Evolutionary conservation across 1,139 yeast species (phyloP), one percentile per base, ranked within the genome.

Genomic region (Oligophagozyma castellii): DNA sequence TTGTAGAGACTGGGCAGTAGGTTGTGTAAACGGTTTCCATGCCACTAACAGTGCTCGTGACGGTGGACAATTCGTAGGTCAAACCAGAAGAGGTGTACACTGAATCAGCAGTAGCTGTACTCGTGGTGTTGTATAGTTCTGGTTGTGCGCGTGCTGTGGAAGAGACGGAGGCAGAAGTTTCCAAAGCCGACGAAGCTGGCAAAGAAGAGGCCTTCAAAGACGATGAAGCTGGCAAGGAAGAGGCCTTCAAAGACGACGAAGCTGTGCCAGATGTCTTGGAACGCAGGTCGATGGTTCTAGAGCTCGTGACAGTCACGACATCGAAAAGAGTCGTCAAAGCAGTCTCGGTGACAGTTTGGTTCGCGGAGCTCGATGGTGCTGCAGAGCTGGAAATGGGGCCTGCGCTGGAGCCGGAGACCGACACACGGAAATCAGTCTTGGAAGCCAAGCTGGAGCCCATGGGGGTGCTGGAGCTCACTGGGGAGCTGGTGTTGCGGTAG

Each of bases 361-460:
- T 5, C 16, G 22, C 12, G 13, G 27, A 5, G 16, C 19, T n/a
- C n/a, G 6, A 38, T 40, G 5, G 23, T 27, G 2, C 42, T 59
- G 12, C 37, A 50, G 1, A 44, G 42, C 12, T 37, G 37, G 8
- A 29, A 25, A 35, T 60, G 11, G 61, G 62, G 6, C 39, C n/a
- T n/a, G n/a, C n/a, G n/a, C n/a, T n/a, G n/a, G n/a, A n/a, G n/a
- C n/a, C n/a, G n/a, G n/a, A n/a, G n/a, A n/a, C n/a, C n/a, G n/a
- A n/a, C n/a, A n/a, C n/a, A n/a, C n/a, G n/a, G n/a, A n/a, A n/a
- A n/a, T n/a, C n/a, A n/a, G n/a, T n/a, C n/a, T n/a, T n/a, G n/a
- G n/a, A n/a, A n/a, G n/a, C n/a, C n/a, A n/a, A n/a, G n/a, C n/a
- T n/a, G n/a, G n/a, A n/a, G n/a, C n/a, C n/a, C n/a, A n/a, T n/a